A percentile compares a stretch with the other conserved stretches of the same genome.
phyloP scores from a whole-genome alignment of 2,329 filamentous ascomycete species.

The Curvularia verruculosa region DNA sequence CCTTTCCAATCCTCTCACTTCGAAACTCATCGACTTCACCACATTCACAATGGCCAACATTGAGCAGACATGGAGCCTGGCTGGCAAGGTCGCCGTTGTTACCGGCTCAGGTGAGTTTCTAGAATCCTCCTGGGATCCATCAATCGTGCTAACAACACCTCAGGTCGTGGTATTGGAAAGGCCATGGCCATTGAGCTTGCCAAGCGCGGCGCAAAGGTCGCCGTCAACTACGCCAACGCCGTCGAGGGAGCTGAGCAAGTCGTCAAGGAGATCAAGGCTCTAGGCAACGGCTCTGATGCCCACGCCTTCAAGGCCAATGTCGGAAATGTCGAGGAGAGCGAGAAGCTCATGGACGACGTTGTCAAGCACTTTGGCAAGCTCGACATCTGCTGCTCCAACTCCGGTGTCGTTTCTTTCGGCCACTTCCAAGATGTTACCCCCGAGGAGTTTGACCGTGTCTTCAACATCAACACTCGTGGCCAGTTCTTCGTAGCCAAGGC shows the following conservation, averaged over 20 bases:
- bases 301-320: conserved; percentile 72
- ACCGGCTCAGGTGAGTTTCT: conserved; percentile 56
- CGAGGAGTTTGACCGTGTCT: conserved; percentile 64
- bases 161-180: conserved; percentile 69
- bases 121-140: not conserved
- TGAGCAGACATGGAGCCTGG: conserved; percentile 57
- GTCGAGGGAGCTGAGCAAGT: conserved; percentile 68
- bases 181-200: conserved; percentile 71
- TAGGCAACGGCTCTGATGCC: conserved; percentile 65
- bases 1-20: conserved; percentile 10
- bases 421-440: conserved; percentile 61
- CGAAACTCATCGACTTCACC: conserved; percentile 10
- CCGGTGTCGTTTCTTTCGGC: conserved; percentile 62
- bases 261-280: conserved; percentile 68
- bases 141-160: conserved; percentile 24
- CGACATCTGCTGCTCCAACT: conserved; percentile 74
- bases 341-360: conserved; percentile 67
- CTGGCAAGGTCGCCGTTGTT: conserved; percentile 62
- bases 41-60: conserved; percentile 48
- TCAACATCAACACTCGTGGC: conserved; percentile 66
- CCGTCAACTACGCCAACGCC: conserved; percentile 72
- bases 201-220: conserved; percentile 68
- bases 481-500: conserved; percentile 68
- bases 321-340: conserved; percentile 67
- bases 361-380: conserved; percentile 69